Evolutionary conservation across 139 green algal species (phyloP), one percentile per base, ranked within the genome.

Genomic region (Coccomyxa sp.): DNA sequence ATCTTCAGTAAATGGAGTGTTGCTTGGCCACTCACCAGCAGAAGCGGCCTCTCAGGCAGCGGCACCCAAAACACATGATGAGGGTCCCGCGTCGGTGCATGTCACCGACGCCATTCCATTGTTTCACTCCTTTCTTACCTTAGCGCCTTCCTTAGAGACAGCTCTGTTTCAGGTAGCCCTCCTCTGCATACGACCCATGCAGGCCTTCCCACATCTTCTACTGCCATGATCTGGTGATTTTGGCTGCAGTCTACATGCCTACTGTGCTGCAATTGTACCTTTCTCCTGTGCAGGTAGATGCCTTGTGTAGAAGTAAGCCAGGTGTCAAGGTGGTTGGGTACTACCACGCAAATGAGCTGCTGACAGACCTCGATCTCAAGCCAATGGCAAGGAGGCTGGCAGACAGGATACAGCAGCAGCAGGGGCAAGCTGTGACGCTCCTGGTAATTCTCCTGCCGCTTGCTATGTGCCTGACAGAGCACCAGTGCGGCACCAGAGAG

Each of bases 281-380:
- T 24, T 75, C 27, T 44, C 8, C 3, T 27, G 12, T 74, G 55
- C 80, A 92, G 89, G 77, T 86, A 16, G 82, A 89, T 31, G 72
- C 74, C 1, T 77, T 81, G 38, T 78, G 72, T 2, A 76, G 78
- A 39, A 68, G 83, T 68, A 50, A 82, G 58, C 64, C 74, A 18
- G 80, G 73, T 22, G 75, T 88, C 22, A n/a, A 80, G n/a, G 71
- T 95, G 36, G 81, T 95, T 0, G 91, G 91, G 14, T 93, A 94
- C 81, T 95, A 95, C 80, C 89, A 95, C 70, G 84, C 75, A 31
- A 94, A 94, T 54, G 88, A 91, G 64, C 84, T 76, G 27, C 77
- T 89, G 2, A 74, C 77, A 2, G 88, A 94, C 41, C 38, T 55
- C 14, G 86, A 94, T 41, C 82, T 95, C n/a, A 77, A 84, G 7